Conservation (phyloP, 106 monocot species). For the Dendrobium officinale region DNA sequence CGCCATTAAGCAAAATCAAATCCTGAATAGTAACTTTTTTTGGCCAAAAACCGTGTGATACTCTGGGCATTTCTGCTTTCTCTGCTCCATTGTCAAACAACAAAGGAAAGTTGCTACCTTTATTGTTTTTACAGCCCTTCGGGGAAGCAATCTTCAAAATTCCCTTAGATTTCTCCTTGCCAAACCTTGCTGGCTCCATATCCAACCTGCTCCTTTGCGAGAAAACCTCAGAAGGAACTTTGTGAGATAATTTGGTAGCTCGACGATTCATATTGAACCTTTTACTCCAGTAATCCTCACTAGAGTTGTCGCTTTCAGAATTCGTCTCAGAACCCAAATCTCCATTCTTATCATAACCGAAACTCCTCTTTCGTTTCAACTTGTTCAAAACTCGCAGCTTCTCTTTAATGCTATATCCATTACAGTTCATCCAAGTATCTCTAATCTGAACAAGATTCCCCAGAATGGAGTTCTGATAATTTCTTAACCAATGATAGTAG, state of each 20-base stretch:
- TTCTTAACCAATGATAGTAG: slow-evolving; percentile 8
- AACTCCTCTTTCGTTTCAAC: slow-evolving; percentile 6
- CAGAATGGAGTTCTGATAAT: slow-evolving; percentile 19
- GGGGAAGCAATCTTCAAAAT: slow-evolving; percentile 24
- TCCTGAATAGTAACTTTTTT: slow-evolving; percentile 13
- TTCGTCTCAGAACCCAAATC: slow-evolving; percentile 9
- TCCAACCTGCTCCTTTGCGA: not conserved
- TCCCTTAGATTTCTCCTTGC: slow-evolving; percentile 42
- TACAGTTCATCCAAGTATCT: slow-evolving; percentile 13
- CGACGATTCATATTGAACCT: slow-evolving; percentile 15
- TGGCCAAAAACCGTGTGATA: slow-evolving; percentile 1
- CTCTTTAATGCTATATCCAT: slow-evolving; percentile 14
- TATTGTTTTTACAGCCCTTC: slow-evolving; percentile 17
- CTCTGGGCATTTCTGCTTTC: slow-evolving; percentile 10
- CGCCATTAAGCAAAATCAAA: slow-evolving; percentile 15
- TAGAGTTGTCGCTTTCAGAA: slow-evolving; percentile 29
- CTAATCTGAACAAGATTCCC: slow-evolving; percentile 6
- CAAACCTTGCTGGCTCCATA: slow-evolving; percentile 16
- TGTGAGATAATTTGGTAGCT: not conserved
- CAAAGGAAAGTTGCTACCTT: not conserved
- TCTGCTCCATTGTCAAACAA: slow-evolving; percentile 1
- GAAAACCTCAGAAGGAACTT: slow-evolving; percentile 1
- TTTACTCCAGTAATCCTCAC: slow-evolving; percentile 15
- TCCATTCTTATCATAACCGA: not conserved
- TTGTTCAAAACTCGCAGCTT: slow-evolving; percentile 11